Evolutionary conservation across 1,139 yeast genomes (phyloP).

Genomic region (Magnusiomyces suaveolens): DNA sequence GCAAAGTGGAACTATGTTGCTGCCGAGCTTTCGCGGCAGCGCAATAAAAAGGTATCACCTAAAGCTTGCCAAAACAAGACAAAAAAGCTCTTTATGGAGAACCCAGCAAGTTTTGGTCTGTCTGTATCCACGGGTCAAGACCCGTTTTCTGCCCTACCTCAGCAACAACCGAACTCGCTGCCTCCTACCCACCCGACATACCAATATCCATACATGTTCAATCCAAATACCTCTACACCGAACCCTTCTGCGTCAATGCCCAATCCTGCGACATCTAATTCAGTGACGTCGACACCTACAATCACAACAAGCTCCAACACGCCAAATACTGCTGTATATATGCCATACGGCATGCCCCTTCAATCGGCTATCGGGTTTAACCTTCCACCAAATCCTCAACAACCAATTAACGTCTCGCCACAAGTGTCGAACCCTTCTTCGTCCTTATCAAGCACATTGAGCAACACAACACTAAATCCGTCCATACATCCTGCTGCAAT

Average conservation of each 20-base stretch:
- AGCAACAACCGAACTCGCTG: neutral
- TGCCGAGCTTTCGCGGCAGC: conserved; percentile 49
- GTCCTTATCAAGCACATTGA: too few relatives aligned
- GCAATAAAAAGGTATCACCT: conserved; percentile 46
- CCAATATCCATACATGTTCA: neutral
- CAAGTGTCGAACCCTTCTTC: too few relatives aligned
- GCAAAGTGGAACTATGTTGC: conserved; percentile 64
- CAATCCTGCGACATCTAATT: neutral
- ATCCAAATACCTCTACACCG: too few relatives aligned
- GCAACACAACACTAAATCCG: too few relatives aligned
- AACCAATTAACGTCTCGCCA: neutral
- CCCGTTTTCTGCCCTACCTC: neutral
- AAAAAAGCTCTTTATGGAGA: conserved; percentile 43
- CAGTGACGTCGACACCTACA: neutral
- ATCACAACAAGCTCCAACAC: neutral
- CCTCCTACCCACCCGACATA: neutral
- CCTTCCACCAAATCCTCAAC: neutral
- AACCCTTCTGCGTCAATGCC: too few relatives aligned
- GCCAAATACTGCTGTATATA: neutral
- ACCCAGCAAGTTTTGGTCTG: conserved; percentile 48
- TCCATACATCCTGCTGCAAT: too few relatives aligned
- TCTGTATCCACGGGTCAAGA: neutral
- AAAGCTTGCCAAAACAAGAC: conserved; percentile 50
- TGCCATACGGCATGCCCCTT: neutral
- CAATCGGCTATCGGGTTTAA: neutral